These are phyloP conservation scores for Calocera cornea DNA, from an alignment of 768 basidiomycete genomes.

Conservation along the genomic window DNA sequence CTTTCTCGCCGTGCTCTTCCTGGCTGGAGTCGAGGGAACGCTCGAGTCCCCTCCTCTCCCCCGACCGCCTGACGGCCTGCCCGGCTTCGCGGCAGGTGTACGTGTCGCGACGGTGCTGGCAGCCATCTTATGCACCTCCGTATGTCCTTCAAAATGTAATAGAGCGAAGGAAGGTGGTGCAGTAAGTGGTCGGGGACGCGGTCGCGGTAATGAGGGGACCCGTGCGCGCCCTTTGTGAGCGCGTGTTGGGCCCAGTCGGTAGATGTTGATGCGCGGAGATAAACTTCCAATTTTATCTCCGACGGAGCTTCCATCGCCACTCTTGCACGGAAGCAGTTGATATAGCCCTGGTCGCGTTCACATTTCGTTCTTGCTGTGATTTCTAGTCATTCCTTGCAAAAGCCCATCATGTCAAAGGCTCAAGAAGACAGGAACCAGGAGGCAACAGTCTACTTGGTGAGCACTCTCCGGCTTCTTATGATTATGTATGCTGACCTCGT, in stretches of 20 bases:
- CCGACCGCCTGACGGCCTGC: background rate
- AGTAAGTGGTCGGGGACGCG: too few species aligned
- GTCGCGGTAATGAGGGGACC: too few species aligned
- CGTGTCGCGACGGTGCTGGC: background rate
- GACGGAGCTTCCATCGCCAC: too few species aligned
- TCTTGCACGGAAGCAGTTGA: background rate
- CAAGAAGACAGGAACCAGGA: slow-evolving; percentile 87
- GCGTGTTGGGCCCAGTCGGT: too few species aligned
- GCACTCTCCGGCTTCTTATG: slow-evolving; percentile 14
- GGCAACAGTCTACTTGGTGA: slow-evolving; percentile 74
- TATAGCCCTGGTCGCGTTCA: background rate
- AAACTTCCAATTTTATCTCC: too few species aligned
- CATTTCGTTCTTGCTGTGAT: background rate
- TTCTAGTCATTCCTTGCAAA: background rate
- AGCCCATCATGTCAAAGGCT: slow-evolving; percentile 28
- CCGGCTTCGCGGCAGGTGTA: background rate
- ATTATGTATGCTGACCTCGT: slow-evolving; percentile 1
- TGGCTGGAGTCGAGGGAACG: background rate
- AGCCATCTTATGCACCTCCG: background rate
- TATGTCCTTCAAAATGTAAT: background rate
- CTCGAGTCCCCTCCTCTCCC: background rate
- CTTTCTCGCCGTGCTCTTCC: background rate
- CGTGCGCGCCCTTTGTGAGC: too few species aligned
- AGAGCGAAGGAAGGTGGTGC: background rate
- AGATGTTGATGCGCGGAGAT: too few species aligned